phyloP scores from a whole-genome alignment of 2,329 filamentous ascomycete genomes.

The Fusarium aywerte region DNA sequence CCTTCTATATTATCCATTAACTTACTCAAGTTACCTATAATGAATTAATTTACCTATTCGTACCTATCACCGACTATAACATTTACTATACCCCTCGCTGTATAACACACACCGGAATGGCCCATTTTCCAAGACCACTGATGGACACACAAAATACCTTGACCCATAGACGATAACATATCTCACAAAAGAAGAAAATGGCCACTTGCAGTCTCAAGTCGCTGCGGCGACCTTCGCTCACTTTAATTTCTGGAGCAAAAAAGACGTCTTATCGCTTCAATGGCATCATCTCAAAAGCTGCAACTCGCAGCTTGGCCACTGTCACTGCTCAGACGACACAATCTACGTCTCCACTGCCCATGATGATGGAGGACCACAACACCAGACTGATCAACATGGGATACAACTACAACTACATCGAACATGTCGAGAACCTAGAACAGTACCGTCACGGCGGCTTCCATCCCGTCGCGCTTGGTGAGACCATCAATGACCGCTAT shows the following conservation, averaged over 20 bases:
- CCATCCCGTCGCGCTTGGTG: constrained; percentile 36
- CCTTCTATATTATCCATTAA: neutral
- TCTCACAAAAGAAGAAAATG: constrained; percentile 16
- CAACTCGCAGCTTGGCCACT: constrained; percentile 29
- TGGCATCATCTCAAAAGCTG: constrained; percentile 27
- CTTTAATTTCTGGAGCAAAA: constrained; percentile 26
- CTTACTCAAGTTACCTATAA: constrained; percentile 3
- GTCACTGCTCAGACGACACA: constrained; percentile 32
- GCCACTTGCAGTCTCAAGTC: constrained; percentile 37
- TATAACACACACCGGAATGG: constrained; percentile 19
- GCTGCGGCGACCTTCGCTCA: constrained; percentile 36
- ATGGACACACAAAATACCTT: constrained; percentile 19
- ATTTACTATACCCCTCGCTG: neutral
- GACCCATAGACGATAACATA: constrained; percentile 22
- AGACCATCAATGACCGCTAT: constrained; percentile 42
- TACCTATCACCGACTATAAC: neutral
- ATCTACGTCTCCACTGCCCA: constrained; percentile 7
- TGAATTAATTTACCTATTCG: neutral
- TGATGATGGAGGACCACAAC: constrained; percentile 36
- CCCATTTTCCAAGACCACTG: constrained; percentile 6
- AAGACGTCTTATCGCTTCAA: constrained; percentile 21
- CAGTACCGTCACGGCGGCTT: constrained; percentile 38
- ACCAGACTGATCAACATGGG: constrained; percentile 36
- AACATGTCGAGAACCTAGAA: constrained; percentile 39
- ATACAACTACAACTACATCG: constrained; percentile 39